These are phyloP conservation scores for Penicillium macrosclerotiorum DNA, from an alignment of 495 filamentous ascomycete species.

Conservation along the genomic window DNA sequence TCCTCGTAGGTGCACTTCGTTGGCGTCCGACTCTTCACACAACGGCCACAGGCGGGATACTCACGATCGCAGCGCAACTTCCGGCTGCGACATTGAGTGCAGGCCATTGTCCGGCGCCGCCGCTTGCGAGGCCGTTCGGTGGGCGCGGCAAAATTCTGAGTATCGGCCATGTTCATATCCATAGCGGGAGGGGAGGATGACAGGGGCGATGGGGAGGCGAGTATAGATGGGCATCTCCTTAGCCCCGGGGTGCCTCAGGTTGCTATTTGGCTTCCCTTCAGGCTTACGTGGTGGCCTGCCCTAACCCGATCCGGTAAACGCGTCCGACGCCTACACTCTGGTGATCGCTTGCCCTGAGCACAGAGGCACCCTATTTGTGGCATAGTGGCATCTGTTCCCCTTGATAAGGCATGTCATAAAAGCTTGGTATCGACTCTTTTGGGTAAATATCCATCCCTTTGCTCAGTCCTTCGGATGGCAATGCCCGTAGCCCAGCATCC, in stretches of 20 bases:
- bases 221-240: background rate
- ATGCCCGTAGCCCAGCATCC: too few relatives aligned
- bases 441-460: too few relatives aligned
- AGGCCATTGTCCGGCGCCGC: conserved; percentile 41
- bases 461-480: too few relatives aligned
- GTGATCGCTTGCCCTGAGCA: too few relatives aligned
- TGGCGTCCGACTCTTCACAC: conserved; percentile 49
- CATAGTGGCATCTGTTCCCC: too few relatives aligned
- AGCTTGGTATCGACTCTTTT: too few relatives aligned
- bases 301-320: too few relatives aligned
- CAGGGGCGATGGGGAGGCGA: background rate
- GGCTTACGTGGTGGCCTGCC: too few relatives aligned
- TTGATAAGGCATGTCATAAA: too few relatives aligned
- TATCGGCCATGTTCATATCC: conserved; percentile 8
- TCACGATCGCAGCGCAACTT: conserved; percentile 70
- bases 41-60: conserved; percentile 63
- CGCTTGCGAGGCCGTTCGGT: conserved; percentile 40
- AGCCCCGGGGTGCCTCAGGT: conserved; percentile 2
- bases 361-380: too few relatives aligned
- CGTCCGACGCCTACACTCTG: too few relatives aligned
- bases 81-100: conserved; percentile 58
- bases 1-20: conserved; percentile 46
- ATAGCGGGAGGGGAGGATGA: background rate
- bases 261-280: background rate
- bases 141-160: conserved; percentile 12